Base-by-base conservation (phyloP, 148 eudicot species). In the Pharnaceum exiguum region DNA sequence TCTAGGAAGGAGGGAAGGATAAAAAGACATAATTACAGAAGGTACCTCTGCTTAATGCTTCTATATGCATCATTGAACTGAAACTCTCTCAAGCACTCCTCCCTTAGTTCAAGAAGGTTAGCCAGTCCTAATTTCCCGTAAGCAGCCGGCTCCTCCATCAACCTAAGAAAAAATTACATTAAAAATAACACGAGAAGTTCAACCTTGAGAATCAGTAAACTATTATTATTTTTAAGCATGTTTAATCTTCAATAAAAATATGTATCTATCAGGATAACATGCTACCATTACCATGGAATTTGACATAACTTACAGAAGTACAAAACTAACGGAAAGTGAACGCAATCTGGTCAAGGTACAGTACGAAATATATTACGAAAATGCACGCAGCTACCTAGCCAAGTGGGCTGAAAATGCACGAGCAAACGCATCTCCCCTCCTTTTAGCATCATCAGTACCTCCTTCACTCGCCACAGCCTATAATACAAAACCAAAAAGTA, bases 401-500 rank as follows among this genome's bases (percentile, higher is more conserved):
- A 93, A 77, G 63, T 93, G 99, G 51, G 99, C 99, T 62, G 96
- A 88, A 71, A 93, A 88, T 59, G 99, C 99, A 69, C 91, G 91
- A 76, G 99, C 95, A 78, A 93, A 93, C 29, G 99, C 99, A 79
- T 93, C 96, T 17, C 95, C 99, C 69, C 96, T 75, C 66, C 94
- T 81, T 76, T 82, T 93, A 70, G 99, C 96, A 79, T 93, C 99
- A 60, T 85, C 91, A 0, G 99, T 89, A 44, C 96, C 95, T 55
- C 99, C 99, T 82, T 93, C 99, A 70, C 99, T 88, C 29, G 96
- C 99, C 59, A 93, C 99, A 53, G 99, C 99, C 99, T 93, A 71
- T 40, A 74, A 46, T 57, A 18, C 26, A 63, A 47, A 12, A 29
- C 19, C 10, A 16, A 51, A 42, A 47, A 55, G 39, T 27, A 38